Percentiles rank a stretch among this genome's conserved stretches.
These are phyloP conservation scores for Apiospora saccharicola DNA, from an alignment of 2,329 filamentous ascomycete species.

Conservation along the genomic window DNA sequence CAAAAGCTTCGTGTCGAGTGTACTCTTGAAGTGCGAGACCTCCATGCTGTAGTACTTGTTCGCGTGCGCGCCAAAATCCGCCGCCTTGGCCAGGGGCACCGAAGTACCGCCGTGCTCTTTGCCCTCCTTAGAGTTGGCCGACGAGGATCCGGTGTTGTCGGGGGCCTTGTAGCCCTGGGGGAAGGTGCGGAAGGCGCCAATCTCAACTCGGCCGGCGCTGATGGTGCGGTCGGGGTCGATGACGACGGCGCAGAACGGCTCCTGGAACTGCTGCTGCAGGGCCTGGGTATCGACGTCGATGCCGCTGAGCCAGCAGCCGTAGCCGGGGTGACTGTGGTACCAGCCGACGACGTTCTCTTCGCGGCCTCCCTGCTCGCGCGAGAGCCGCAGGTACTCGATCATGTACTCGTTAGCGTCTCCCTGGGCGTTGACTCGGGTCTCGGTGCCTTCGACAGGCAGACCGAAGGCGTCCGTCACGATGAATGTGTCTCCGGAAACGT, in stretches of 20 bases:
- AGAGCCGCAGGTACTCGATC: slow-evolving; percentile 80
- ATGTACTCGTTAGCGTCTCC: slow-evolving; percentile 98
- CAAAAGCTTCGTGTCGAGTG: slow-evolving; percentile 84
- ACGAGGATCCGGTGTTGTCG: slow-evolving; percentile 26
- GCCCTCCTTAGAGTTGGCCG: slow-evolving; percentile 25
- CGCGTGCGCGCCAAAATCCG: slow-evolving; percentile 94
- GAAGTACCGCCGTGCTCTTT: slow-evolving; percentile 69
- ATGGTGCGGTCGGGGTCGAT: slow-evolving; percentile 97
- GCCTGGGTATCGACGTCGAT: slow-evolving; percentile 93
- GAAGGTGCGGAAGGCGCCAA: slow-evolving; percentile 94
- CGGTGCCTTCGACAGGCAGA: slow-evolving; percentile 95
- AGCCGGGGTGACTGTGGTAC: slow-evolving; percentile 98
- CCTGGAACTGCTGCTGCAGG: slow-evolving; percentile 83
- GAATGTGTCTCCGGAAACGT: slow-evolving; percentile 83
- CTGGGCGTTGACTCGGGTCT: slow-evolving; percentile 96
- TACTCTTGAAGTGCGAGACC: slow-evolving; percentile 93
- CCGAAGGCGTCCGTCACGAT: slow-evolving; percentile 95
- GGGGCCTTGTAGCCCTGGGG: slow-evolving; percentile 73
- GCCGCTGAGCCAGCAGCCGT: slow-evolving; percentile 96
- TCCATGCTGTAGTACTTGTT: slow-evolving; percentile 91
- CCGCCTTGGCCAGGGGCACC: slow-evolving; percentile 91
- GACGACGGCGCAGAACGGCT: slow-evolving; percentile 94
- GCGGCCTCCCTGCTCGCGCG: slow-evolving; percentile 74
- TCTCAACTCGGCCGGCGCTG: slow-evolving; percentile 93
- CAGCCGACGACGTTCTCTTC: slow-evolving; percentile 95